Base-by-base conservation (phyloP, 805 yeast genomes). In the Saturnispora serradocipensis region DNA sequence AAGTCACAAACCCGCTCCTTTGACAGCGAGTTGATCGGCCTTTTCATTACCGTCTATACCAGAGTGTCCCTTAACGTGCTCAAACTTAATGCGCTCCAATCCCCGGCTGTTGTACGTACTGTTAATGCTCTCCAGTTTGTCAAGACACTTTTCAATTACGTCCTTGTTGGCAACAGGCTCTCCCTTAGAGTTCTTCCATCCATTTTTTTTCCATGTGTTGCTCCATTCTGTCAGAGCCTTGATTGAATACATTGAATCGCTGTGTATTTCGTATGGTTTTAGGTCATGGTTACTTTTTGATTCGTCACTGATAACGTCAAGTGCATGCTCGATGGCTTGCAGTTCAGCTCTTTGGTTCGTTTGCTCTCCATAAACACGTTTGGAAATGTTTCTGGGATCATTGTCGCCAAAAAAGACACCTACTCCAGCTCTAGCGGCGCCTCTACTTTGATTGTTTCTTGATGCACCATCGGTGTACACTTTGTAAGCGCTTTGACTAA, bases 281-380 rank as follows among this genome's bases (percentile, higher is more conserved):
- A 36, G 7, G 5, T 38, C 42, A 2, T 54, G 39, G 24, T 61
- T 56, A 10, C 54, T 47, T 3, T 60, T 57, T 51, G 73, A 62
- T 24, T 72, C 76, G 1, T 53, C 27, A 1, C 56, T 46, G 16
- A 82, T 72, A 6, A 60, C 57, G 5, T 63, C 62, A 53, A 86
- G 61, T 0, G 93, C 95, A 34, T 71, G 71, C 5, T 67, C 61
- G 18, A 86, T 73, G 0, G 95, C 97, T 13, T 69, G 64, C 10
- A 89, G 73, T 65, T 90, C 97, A 1, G 95, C 93, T 40, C 87
- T 68, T 57, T 86, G 89, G 59, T 88, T 89, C 1, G 96, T 87
- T 34, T 82, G 88, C 3, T 62, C 64, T 2, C 70, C 73, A 2
- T n/a, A 42, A 25, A 88, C 68, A 0, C 83, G 78, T 5, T 72